These are phyloP conservation scores for Cercospora sesami DNA, from an alignment of 2,329 filamentous ascomycete species.

Conservation along the genomic window DNA sequence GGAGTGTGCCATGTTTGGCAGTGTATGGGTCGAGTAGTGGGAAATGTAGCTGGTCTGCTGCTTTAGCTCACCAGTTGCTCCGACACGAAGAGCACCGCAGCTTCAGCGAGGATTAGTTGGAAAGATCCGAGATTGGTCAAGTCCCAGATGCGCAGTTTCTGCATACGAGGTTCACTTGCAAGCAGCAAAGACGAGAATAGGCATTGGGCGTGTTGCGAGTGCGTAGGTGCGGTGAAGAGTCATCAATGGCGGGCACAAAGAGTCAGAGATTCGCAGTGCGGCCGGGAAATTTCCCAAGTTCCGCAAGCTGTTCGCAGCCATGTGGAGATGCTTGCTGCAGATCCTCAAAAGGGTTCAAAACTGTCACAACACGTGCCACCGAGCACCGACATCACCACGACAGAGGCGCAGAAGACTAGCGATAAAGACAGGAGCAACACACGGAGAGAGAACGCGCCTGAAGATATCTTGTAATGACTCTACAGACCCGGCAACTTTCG, in stretches of 20 bases:
- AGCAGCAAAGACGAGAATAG: background rate
- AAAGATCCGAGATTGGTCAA: slow-evolving; percentile 32
- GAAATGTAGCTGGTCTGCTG: slow-evolving; percentile 1
- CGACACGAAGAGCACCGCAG: slow-evolving; percentile 30
- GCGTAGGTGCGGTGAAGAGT: background rate
- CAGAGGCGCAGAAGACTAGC: background rate
- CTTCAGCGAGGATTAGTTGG: slow-evolving; percentile 30
- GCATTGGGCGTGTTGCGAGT: slow-evolving; percentile 3
- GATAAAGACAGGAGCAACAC: background rate
- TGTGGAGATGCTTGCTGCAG: slow-evolving; percentile 12
- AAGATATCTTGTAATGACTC: slow-evolving; percentile 25
- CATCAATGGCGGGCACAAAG: slow-evolving; percentile 19
- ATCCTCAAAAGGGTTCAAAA: background rate
- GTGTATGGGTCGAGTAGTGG: background rate
- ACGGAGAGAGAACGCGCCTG: slow-evolving; percentile 10
- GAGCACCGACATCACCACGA: background rate
- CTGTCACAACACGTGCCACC: background rate
- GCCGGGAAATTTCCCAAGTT: background rate
- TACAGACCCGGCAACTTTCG: slow-evolving; percentile 37
- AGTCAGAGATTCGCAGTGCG: slow-evolving; percentile 3
- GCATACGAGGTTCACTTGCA: slow-evolving; percentile 28
- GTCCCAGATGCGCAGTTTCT: slow-evolving; percentile 37
- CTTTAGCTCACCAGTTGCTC: slow-evolving; percentile 35
- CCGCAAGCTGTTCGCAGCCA: slow-evolving; percentile 2
- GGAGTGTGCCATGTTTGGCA: slow-evolving; percentile 24